Base-by-base conservation (phyloP, 163 green algal species). In the Scenedesmus sp. region DNA sequence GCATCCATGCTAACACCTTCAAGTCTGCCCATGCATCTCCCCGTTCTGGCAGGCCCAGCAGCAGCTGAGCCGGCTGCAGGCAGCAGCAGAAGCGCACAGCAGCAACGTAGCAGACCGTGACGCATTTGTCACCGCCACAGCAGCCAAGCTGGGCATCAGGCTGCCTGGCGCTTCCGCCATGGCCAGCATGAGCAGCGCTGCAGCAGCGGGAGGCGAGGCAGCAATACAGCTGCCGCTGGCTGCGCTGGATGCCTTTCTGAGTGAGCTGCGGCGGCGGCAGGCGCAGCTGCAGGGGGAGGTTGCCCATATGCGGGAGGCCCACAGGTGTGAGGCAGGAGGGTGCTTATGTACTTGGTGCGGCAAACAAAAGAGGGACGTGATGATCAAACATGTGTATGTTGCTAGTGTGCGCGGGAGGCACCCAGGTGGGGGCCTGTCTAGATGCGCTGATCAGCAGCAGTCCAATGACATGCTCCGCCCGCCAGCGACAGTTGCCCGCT, bases 61-160 rank as follows among this genome's bases (percentile, higher is more conserved):
- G 84, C 91, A 89, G 30, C 94, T 97, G 83, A 94, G 94, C 44
- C 81, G 92, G n/a, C 90, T 98, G 85, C 79, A 91, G 20, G 96
- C 95, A 16, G 96, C 96, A 86, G 94, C 94, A 10, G 92, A 96
- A 20, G 92, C 93, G 20, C 92, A 98, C 65, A 85, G 53, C 0
- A 90, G 92, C 84, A 95, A 96, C 80, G 7, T 95, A 13, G 76
- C 78, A n/a, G 96, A 97, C 20, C 86, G 96, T 2, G 93, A 97
- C 83, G 76, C 81, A 0, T 95, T 96, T 85, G 89, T 98, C 35
- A 49, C 46, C 4, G 87, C 91, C 6, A 91, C 93, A 33, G 92
- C 93, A 35, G 44, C 44, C 35, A 72, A 78, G 13, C 80, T 93
- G 43, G 84, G 80, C 80, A 81, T 94, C 44, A 43, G 49, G 9